Evolutionary conservation across 148 eudicot species (phyloP), one percentile per base, ranked within the genome.

Genomic region (Oxyria digyna): DNA sequence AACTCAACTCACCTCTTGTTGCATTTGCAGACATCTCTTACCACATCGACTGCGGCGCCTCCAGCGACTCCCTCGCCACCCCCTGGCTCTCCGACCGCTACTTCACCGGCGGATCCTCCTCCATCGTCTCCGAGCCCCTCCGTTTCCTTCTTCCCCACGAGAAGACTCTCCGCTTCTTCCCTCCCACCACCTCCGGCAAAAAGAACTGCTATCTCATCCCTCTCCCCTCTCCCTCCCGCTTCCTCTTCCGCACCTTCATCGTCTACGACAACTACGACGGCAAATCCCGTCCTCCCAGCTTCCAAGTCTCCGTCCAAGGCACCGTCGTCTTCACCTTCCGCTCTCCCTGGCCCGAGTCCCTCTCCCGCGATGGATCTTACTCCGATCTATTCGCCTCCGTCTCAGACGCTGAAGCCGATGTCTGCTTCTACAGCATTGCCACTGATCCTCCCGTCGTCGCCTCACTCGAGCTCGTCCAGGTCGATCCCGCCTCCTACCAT

Each of bases 181-280:
- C 80, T 20, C 75, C 97, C 4, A 77, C 89, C 27, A 81, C 85
- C 26, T 48, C 89, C 62, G 96, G 96, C 33, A 89, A 87, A 54
- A 91, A 91, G 65, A 91, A 87, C 67, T 91, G 97, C 79, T 91
- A 91, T 77, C 65, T 81, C 27, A 35, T 91, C 40, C 86, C 96
- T 26, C 67, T 79, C 15, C 62, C 66, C 48, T 42, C 20, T 29
- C 75, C 85, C 9, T 81, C 91, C 6, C 42, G 93, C 17, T 91
- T 73, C 75, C 74, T 81, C 21, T 27, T 91, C 73, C 86, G 97
- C 1, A 87, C 91, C 0, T 91, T 91, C 79, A 91, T 87, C 11
- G 92, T 87, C 6, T 92, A 91, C 69, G 93, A 91, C 67, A 91
- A 91, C 62, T 91, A 78, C 79, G 89, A 91, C 69, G 97, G 96